A percentile compares a stretch with the other conserved stretches of the same genome.
Conservation (phyloP, 495 filamentous ascomycete species). For the Diplogelasinospora grovesii region DNA sequence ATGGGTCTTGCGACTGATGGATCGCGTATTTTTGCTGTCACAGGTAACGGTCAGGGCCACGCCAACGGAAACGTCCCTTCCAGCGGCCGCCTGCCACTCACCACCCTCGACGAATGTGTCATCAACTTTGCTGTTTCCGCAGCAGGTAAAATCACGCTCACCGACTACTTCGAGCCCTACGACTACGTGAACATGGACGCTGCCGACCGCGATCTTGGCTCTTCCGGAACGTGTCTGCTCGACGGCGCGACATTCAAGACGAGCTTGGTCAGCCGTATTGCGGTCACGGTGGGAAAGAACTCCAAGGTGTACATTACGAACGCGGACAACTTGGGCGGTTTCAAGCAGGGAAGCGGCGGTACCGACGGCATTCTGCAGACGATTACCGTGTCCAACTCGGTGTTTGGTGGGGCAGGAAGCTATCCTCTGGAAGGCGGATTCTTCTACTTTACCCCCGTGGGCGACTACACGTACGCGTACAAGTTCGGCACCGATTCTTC, state of each 20-base stretch:
- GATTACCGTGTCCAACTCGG: conserved; percentile 27
- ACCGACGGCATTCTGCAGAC: conserved; percentile 40
- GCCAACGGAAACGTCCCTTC: conserved; percentile 30
- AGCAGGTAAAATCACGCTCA: conserved; percentile 25
- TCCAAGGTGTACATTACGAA: conserved; percentile 43
- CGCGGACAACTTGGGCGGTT: conserved; percentile 42
- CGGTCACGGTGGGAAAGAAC: conserved; percentile 37
- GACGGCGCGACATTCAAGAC: conserved; percentile 35
- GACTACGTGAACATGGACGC: conserved; percentile 37
- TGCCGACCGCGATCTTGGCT: conserved; percentile 35
- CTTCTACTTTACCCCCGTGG: conserved; percentile 39
- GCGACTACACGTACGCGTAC: conserved; percentile 23
- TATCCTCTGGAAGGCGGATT: conserved; percentile 45
- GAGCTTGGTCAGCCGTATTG: conserved; percentile 30
- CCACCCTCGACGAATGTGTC: conserved; percentile 34
- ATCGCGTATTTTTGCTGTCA: conserved; percentile 32
- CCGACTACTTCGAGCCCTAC: conserved; percentile 40
- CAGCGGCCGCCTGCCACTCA: conserved; percentile 24
- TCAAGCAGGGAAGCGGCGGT: conserved; percentile 34
- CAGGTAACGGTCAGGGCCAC: conserved; percentile 37
- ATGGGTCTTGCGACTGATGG: conserved; percentile 36
- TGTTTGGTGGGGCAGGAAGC: conserved; percentile 41
- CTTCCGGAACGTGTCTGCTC: conserved; percentile 31
- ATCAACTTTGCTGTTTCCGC: conserved; percentile 25
- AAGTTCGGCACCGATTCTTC: conserved; percentile 28